Conservation (phyloP, 768 basidiomycete species). For the Trametes cubensis region DNA sequence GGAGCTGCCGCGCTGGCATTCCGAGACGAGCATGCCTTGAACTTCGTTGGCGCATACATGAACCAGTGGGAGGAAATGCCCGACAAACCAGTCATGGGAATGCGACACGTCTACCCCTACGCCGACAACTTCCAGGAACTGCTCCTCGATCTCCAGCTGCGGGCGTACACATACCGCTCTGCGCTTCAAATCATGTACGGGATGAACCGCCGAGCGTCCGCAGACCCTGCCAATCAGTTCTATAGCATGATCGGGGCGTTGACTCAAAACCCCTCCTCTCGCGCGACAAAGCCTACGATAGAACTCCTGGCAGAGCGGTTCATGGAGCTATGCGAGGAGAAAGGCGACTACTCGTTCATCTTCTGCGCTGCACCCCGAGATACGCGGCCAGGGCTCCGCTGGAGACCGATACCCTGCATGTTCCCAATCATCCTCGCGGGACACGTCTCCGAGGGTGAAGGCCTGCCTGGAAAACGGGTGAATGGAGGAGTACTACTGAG, state of each 20-base stretch:
- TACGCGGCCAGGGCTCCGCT: constrained; percentile 8
- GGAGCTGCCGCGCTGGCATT: background rate
- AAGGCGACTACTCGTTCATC: constrained; percentile 31
- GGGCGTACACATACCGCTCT: constrained; percentile 19
- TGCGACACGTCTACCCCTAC: constrained; percentile 17
- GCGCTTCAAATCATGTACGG: constrained; percentile 22
- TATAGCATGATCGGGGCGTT: constrained; percentile 28
- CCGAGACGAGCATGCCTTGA: constrained; percentile 8
- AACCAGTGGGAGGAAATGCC: background rate
- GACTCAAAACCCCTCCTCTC: constrained; percentile 14
- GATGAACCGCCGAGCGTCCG: constrained; percentile 11
- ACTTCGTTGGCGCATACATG: constrained; percentile 18
- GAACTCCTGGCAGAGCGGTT: constrained; percentile 24
- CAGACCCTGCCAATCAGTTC: constrained; percentile 21
- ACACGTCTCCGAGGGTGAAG: constrained; percentile 2
- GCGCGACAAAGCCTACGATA: constrained; percentile 17
- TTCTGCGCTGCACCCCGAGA: constrained; percentile 21
- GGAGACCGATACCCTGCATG: constrained; percentile 16
- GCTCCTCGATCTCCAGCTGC: constrained; percentile 17
- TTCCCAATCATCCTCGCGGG: background rate
- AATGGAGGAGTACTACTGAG: constrained; percentile 4
- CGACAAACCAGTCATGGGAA: background rate
- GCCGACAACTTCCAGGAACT: constrained; percentile 25
- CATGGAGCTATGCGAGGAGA: constrained; percentile 25
- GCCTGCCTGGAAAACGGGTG: background rate